phyloP scores from a whole-genome alignment of 169 alveolate genomes.

The Cryptosporidium xiaoi region DNA sequence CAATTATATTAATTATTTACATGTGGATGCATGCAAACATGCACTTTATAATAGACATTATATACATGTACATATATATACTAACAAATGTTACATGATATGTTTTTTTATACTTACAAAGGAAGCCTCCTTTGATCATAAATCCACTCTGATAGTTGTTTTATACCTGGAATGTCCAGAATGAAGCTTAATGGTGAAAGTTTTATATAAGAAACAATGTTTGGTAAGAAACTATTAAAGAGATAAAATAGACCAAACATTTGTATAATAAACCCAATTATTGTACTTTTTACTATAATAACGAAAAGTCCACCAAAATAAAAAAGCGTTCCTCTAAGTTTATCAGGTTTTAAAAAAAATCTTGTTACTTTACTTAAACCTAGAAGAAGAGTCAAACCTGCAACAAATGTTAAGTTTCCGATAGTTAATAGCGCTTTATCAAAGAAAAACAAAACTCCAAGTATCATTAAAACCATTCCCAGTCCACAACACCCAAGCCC shows the following conservation, averaged over 20 bases:
- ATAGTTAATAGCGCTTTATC: slow-evolving; percentile 56
- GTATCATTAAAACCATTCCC: slow-evolving; percentile 56
- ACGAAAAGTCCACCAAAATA: slow-evolving; percentile 66
- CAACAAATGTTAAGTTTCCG: slow-evolving; percentile 68
- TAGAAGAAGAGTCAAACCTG: slow-evolving; percentile 44
- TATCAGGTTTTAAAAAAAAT: slow-evolving; percentile 61
- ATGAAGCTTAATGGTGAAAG: slow-evolving; percentile 73
- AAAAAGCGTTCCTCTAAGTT: slow-evolving; percentile 66
- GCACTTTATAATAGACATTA: background rate
- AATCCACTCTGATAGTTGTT: slow-evolving; percentile 70
- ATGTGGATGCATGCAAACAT: background rate
- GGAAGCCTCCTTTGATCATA: slow-evolving; percentile 74
- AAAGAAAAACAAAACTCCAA: slow-evolving; percentile 55
- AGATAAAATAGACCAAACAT: slow-evolving; percentile 64
- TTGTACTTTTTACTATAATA: slow-evolving; percentile 67
- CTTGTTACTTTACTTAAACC: slow-evolving; percentile 67
- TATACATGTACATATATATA: background rate
- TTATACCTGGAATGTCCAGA: slow-evolving; percentile 69
- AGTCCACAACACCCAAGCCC: slow-evolving; percentile 73
- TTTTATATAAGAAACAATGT: slow-evolving; percentile 71
- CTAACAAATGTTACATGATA: too few relatives aligned
- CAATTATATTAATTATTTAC: background rate
- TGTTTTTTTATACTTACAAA: background rate
- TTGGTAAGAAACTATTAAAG: slow-evolving; percentile 60
- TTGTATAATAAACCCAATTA: slow-evolving; percentile 64